Evolutionary conservation across 331 rosid genomes (phyloP).

Genomic region (Malus hybrid): DNA sequence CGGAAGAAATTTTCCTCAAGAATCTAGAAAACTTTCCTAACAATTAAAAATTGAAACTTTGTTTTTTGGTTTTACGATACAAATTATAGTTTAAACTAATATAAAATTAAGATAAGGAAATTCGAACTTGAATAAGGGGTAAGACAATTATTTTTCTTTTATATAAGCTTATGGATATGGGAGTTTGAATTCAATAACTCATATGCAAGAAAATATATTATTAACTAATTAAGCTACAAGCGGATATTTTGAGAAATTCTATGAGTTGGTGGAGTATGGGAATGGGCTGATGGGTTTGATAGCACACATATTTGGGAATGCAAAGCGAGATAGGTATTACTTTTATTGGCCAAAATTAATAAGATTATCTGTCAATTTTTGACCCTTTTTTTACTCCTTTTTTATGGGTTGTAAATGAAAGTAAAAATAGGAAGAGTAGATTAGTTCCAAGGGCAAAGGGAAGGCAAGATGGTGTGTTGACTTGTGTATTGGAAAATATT

Average conservation of each 20-base stretch:
- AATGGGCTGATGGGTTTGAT: not conserved
- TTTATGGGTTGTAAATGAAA: not conserved
- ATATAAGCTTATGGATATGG: too few species aligned
- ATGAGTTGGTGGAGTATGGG: not conserved
- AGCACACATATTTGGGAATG: not conserved
- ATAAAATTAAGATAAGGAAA: too few species aligned
- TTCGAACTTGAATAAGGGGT: too few species aligned
- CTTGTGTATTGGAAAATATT: not conserved
- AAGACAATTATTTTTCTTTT: not conserved
- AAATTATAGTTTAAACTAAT: too few species aligned
- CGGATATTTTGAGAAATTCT: too few species aligned
- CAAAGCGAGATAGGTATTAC: not conserved
- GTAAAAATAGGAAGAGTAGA: not conserved
- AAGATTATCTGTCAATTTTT: not conserved
- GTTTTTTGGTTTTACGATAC: too few species aligned
- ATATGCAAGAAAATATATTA: too few species aligned
- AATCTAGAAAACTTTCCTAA: not conserved
- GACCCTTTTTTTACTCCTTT: not conserved
- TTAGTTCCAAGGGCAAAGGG: not conserved
- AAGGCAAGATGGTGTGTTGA: not conserved
- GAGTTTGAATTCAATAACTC: too few species aligned
- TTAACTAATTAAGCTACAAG: too few species aligned
- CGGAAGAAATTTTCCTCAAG: fast-evolving
- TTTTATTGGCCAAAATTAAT: not conserved
- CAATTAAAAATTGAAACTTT: not conserved